These are phyloP conservation scores for Fibroporia radiculosa DNA, from an alignment of 768 basidiomycete species.

Conservation along the genomic window DNA sequence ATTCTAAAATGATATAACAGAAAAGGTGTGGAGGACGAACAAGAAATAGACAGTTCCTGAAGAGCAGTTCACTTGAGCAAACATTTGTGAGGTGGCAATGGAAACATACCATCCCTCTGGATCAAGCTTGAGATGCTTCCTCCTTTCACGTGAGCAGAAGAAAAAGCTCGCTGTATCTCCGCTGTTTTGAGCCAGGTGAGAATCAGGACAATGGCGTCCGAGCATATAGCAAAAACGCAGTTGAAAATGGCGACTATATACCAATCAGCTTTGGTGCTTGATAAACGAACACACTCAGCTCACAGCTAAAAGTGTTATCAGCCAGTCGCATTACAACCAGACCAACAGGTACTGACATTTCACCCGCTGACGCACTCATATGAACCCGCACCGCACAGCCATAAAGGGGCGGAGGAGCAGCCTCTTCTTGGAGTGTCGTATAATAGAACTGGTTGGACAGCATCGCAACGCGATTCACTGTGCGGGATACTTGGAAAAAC, in stretches of 20 bases:
- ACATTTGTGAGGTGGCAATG: background rate
- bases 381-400: constrained; percentile 4
- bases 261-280: background rate
- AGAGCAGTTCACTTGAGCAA: background rate
- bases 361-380: background rate
- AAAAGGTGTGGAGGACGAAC: background rate
- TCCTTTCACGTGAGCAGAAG: background rate
- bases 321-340: background rate
- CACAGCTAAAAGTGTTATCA: background rate
- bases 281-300: background rate
- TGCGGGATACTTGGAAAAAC: background rate
- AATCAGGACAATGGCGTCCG: constrained; percentile 5
- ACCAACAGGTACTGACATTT: background rate
- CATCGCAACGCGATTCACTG: background rate
- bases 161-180: background rate
- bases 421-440: background rate
- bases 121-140: background rate
- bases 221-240: constrained; percentile 1
- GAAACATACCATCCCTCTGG: constrained; percentile 2
- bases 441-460: constrained; percentile 3
- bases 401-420: constrained; percentile 1
- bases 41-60: constrained; percentile 6
- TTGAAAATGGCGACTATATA: constrained; percentile 2
- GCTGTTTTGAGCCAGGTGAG: constrained; percentile 4
- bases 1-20: too few relatives aligned